Percentiles rank a stretch among this genome's conserved stretches.
Conservation (phyloP, 306 rosid species). For the Gillenia trifoliata region DNA sequence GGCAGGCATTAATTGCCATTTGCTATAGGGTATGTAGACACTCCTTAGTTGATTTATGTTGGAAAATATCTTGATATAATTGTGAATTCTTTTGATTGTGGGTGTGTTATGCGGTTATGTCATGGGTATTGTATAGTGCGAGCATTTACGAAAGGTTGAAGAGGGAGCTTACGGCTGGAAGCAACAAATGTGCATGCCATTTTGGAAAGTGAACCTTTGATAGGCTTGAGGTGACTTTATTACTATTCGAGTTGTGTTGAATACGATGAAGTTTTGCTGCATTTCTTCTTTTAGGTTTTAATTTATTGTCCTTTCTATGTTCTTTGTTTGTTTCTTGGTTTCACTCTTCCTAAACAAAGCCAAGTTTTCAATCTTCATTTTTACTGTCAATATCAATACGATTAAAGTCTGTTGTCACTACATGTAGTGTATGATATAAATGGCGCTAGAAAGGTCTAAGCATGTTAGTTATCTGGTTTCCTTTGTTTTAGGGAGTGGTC, state of each 20-base stretch:
- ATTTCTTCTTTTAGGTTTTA: neutral
- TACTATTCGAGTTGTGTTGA: neutral
- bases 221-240: constrained; percentile 69
- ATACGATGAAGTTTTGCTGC: neutral
- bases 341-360: neutral
- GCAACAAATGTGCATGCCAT: constrained; percentile 99
- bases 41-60: neutral
- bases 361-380: neutral
- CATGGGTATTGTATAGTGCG: constrained; percentile 95
- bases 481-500: too few relatives aligned
- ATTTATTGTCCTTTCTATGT: neutral
- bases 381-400: neutral
- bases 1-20: neutral
- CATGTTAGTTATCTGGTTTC: neutral
- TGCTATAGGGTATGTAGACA: neutral
- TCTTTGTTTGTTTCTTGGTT: constrained; percentile 1
- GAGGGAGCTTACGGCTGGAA: constrained; percentile 96
- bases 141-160: constrained; percentile 95
- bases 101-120: constrained; percentile 66
- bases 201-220: constrained; percentile 85
- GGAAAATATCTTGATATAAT: neutral
- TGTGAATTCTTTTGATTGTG: constrained; percentile 14
- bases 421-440: neutral
- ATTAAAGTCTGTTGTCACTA: neutral
- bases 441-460: neutral